These are phyloP conservation scores for Teunomyces barrocoloradensis DNA, from an alignment of 805 yeast species.

Conservation along the genomic window DNA sequence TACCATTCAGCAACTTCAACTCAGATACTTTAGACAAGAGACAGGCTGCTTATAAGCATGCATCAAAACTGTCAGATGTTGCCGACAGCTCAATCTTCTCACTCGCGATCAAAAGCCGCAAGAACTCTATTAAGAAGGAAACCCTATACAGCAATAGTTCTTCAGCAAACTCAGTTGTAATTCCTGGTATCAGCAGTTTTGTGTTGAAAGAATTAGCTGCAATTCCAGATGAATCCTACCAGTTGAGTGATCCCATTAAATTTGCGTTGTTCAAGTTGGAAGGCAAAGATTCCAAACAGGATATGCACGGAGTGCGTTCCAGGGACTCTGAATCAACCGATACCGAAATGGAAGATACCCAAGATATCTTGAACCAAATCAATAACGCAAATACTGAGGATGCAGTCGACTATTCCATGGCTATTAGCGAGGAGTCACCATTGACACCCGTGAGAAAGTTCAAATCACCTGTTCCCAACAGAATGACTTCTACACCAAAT, in stretches of 20 bases:
- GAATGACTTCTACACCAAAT: slow-evolving; percentile 14
- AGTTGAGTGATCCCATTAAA: slow-evolving; percentile 65
- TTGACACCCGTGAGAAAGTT: slow-evolving; percentile 27
- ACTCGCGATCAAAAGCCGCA: slow-evolving; percentile 19
- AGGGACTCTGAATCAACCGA: slow-evolving; percentile 4
- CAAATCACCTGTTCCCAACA: not conserved
- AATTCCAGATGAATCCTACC: slow-evolving; percentile 73
- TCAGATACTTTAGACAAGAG: slow-evolving; percentile 7
- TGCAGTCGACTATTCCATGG: not conserved
- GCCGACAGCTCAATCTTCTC: slow-evolving; percentile 38
- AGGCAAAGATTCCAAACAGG: slow-evolving; percentile 46
- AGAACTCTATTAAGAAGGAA: slow-evolving; percentile 12
- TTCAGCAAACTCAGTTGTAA: slow-evolving; percentile 39
- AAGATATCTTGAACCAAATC: slow-evolving; percentile 38
- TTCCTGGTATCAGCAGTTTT: slow-evolving; percentile 49
- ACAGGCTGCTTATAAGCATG: slow-evolving; percentile 10
- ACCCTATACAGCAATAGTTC: slow-evolving; percentile 9
- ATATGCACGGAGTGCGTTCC: slow-evolving; percentile 4
- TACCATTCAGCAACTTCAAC: slow-evolving; percentile 28
- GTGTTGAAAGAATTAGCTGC: slow-evolving; percentile 64
- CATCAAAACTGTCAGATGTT: slow-evolving; percentile 26
- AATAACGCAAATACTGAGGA: slow-evolving; percentile 34
- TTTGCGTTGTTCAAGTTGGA: slow-evolving; percentile 76
- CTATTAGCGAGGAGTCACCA: slow-evolving; percentile 20
- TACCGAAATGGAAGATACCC: slow-evolving; percentile 24